Conservation (phyloP, 1,284 basidiomycete genomes). For the Sanghuangporus weigelae region DNA sequence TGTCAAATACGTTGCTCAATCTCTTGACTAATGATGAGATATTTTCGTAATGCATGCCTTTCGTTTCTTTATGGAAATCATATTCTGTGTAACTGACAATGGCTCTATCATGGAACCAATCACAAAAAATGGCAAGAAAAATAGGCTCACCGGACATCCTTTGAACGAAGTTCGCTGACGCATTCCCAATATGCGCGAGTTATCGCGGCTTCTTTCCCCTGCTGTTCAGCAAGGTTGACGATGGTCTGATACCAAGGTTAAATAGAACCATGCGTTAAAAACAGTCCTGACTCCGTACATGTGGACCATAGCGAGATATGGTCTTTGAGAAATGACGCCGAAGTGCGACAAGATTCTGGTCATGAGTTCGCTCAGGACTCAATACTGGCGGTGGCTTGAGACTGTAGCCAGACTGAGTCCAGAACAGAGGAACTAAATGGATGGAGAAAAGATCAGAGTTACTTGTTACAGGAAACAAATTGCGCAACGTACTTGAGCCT, state of each 20-base stretch:
- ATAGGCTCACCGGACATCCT: slow-evolving; percentile 56
- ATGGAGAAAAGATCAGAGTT: slow-evolving; percentile 3
- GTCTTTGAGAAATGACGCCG: slow-evolving; percentile 73
- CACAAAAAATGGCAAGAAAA: not conserved
- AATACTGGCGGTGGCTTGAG: slow-evolving; percentile 87
- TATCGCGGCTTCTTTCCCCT: slow-evolving; percentile 81
- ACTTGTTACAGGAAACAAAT: slow-evolving; percentile 6
- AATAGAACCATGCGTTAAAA: slow-evolving; percentile 2
- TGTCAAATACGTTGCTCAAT: slow-evolving; percentile 68
- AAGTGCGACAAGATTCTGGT: slow-evolving; percentile 68
- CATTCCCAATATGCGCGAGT: slow-evolving; percentile 76
- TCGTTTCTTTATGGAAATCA: slow-evolving; percentile 89
- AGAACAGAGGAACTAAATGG: slow-evolving; percentile 77
- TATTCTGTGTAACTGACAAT: slow-evolving; percentile 60
- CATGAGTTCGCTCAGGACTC: slow-evolving; percentile 63
- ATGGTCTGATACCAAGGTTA: slow-evolving; percentile 49
- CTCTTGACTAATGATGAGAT: slow-evolving; percentile 74
- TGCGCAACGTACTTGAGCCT: slow-evolving; percentile 68
- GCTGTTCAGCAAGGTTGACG: slow-evolving; percentile 87
- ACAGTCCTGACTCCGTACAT: slow-evolving; percentile 39
- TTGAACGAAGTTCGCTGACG: slow-evolving; percentile 52
- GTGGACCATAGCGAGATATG: slow-evolving; percentile 68
- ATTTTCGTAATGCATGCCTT: slow-evolving; percentile 92
- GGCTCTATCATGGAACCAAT: not conserved
- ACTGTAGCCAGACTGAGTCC: slow-evolving; percentile 80